A percentile compares a stretch with the other conserved stretches of the same genome.
Evolutionary conservation across 768 basidiomycete species (phyloP).

Genomic region (Calocybe indica): DNA sequence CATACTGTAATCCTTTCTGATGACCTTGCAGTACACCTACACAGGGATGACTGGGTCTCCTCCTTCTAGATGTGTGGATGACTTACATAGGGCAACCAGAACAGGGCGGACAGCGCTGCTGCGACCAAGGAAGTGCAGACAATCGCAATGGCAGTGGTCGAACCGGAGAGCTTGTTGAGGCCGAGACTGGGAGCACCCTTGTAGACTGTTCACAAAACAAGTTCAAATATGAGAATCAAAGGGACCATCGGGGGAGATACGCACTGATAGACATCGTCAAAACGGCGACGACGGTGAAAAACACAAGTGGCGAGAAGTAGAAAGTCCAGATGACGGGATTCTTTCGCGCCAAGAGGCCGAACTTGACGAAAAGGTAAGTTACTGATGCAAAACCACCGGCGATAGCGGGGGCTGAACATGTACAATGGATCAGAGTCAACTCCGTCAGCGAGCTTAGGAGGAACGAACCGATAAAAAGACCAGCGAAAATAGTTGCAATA

Average conservation of each 20-base stretch:
- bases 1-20: constrained; percentile 22
- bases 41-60: too few species aligned
- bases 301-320: constrained; percentile 18
- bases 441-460: neutral
- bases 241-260: neutral
- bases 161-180: constrained; percentile 10
- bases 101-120: constrained; percentile 15
- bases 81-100: constrained; percentile 20
- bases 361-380: constrained; percentile 17
- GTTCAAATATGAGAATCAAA: neutral
- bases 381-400: constrained; percentile 16
- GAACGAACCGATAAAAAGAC: constrained; percentile 15
- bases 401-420: constrained; percentile 10
- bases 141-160: constrained; percentile 15
- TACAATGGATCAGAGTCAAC: neutral
- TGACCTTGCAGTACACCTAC: constrained; percentile 14
- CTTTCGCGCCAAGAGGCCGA: constrained; percentile 16
- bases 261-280: constrained; percentile 19
- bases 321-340: constrained; percentile 16
- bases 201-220: constrained; percentile 7
- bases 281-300: constrained; percentile 19
- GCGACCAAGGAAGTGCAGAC: constrained; percentile 15
- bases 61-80: too few species aligned
- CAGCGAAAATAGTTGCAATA: constrained; percentile 20
- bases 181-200: constrained; percentile 19